Evolutionary conservation across 225 moss, liverwort and hornwort species (phyloP).

Genomic region (Asterella californica): DNA sequence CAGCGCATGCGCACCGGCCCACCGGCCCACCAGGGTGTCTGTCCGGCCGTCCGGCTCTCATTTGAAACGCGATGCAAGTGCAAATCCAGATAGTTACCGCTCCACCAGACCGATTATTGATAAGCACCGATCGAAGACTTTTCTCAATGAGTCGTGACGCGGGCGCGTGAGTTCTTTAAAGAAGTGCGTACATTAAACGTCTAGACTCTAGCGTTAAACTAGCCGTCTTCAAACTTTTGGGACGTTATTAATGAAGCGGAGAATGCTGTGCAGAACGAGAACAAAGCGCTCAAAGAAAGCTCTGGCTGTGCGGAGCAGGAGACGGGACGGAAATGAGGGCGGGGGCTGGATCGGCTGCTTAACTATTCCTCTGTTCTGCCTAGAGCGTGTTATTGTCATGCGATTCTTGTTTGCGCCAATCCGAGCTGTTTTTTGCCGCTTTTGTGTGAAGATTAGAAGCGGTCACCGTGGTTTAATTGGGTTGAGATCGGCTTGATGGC

Average conservation of each 20-base stretch:
- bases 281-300: neutral
- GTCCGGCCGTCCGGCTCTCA: neutral
- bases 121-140: neutral
- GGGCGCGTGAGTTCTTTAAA: neutral
- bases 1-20: too few species aligned
- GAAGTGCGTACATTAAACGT: neutral
- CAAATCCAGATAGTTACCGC: neutral
- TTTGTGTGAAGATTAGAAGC: neutral
- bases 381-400: neutral
- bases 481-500: neutral
- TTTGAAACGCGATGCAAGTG: neutral
- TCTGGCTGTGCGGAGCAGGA: neutral
- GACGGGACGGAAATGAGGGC: neutral
- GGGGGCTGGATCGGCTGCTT: neutral
- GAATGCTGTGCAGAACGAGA: neutral
- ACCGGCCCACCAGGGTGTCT: neutral
- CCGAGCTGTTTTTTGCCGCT: neutral
- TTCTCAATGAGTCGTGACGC: neutral
- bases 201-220: neutral
- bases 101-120: too few species aligned
- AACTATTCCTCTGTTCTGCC: neutral
- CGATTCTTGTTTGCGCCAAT: neutral
- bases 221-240: slow-evolving; percentile 10
- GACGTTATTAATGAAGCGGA: slow-evolving; percentile 2
- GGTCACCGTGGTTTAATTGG: neutral